Base-by-base conservation (phyloP, 73 alveolate species). In the Paraurostyla sp. region DNA sequence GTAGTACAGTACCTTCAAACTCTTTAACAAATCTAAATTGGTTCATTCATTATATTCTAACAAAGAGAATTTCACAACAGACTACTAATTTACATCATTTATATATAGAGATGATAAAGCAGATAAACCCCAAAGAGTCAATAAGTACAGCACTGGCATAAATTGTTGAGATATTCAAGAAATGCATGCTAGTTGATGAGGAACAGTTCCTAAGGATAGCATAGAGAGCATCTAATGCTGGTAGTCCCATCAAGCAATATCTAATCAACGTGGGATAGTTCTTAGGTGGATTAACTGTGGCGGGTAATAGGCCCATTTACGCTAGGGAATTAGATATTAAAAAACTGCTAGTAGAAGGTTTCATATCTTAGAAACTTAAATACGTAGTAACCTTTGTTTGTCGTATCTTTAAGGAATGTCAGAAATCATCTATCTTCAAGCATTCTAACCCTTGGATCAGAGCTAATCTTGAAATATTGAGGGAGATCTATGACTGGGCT, bases 381-480 rank as follows among this genome's bases (percentile, higher is more conserved):
- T 30, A 7, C 27, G 95, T 95, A 20, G 83, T 97, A 25, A 93
- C 94, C 20, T 94, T 97, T 85, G 75, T 96, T 23, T 93, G 99
- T 83, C 93, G 88, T 73, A 93, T 98, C 30, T 63, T 98, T 41
- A 97, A 93, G 92, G 91, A 92, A 38, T 83, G 95, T 23, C 75
- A 54, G 45, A 84, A 90, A 50, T 92, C 98, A 22, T 88, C 81
- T 43, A 96, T 97, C 0, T 98, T 98, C 65, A 96, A 80, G 42
- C 69, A 71, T 16, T 60, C 75, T 40, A 96, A 96, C 87, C 99
- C 99, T 43, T 98, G 99, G 99, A 57, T 98, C 41, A 76, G 41
- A 22, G 87, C 92, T n/a, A 40, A 68, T 25, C 65, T 69, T 29
- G 63, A 56, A 20, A n/a, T 91, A 4, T 42, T 91, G 41, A 49